Conservation (phyloP, 2,329 filamentous ascomycete genomes). For the Fusarium transvaalense region DNA sequence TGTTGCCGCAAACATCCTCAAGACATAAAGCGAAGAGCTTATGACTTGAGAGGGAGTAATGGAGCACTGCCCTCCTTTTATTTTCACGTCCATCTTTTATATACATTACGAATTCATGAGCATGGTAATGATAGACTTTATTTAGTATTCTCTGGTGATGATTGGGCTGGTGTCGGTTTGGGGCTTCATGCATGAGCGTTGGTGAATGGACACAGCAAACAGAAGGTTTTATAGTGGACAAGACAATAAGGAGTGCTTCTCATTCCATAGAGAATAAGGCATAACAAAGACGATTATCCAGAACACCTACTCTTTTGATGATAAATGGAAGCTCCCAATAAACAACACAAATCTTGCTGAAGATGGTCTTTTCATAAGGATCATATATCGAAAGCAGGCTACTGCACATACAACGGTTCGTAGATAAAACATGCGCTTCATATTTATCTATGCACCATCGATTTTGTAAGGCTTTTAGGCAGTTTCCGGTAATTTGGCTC, state of each 20-base stretch:
- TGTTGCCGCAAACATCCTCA: conserved; percentile 53
- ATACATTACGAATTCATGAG: conserved; percentile 11
- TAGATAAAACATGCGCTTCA: background rate
- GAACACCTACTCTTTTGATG: background rate
- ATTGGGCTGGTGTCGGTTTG: conserved; percentile 13
- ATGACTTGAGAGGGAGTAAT: rapidly evolving
- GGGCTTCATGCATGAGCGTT: background rate
- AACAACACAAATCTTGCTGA: no score
- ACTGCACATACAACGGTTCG: background rate
- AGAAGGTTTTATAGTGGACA: background rate
- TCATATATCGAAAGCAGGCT: rapidly evolving
- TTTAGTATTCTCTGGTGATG: background rate
- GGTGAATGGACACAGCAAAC: background rate
- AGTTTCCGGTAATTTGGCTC: background rate
- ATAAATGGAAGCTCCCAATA: rapidly evolving
- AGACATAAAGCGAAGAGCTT: conserved; percentile 16
- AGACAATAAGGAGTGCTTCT: no score
- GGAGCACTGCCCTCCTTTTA: background rate
- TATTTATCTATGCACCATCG: background rate
- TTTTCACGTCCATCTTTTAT: conserved; percentile 20
- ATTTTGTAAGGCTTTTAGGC: background rate
- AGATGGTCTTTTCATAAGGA: rapidly evolving
- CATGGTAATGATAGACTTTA: conserved; percentile 5
- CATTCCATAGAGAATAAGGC: background rate
- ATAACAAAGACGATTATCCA: rapidly evolving